A percentile compares a stretch with the other conserved stretches of the same genome.
Conservation (phyloP, 306 rosid genomes). For the Sesbania bispinosa region DNA sequence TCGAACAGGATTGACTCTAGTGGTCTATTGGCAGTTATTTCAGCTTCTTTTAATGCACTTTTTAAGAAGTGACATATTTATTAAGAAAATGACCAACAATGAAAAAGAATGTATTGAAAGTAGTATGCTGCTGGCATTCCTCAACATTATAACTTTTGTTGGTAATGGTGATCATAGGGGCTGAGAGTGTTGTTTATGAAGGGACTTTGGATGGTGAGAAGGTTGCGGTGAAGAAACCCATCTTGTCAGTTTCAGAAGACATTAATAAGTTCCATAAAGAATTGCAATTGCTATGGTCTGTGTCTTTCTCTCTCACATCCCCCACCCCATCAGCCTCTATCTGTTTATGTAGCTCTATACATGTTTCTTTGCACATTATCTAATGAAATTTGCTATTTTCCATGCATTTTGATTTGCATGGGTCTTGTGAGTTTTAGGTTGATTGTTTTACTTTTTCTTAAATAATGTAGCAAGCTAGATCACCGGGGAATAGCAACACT, state of each 20-base stretch:
- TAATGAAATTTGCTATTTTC: not conserved
- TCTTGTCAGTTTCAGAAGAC: slow-evolving; percentile 70
- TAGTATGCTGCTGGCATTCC: no score
- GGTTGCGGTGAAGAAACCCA: slow-evolving; percentile 89
- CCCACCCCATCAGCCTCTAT: not conserved
- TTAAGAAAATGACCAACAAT: no score
- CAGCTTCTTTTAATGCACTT: not conserved
- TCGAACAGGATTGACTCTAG: no score
- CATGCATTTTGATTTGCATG: not conserved
- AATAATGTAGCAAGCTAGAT: slow-evolving; percentile 61
- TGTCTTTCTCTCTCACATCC: not conserved
- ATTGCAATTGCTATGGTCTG: slow-evolving; percentile 75
- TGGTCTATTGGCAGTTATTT: not conserved
- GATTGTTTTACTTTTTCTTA: not conserved
- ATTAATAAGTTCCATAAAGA: slow-evolving; percentile 80
- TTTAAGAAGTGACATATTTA: no score
- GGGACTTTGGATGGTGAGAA: slow-evolving; percentile 64
- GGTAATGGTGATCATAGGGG: slow-evolving; percentile 45
- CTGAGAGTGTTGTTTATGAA: slow-evolving; percentile 84
- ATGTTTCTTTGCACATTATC: not conserved
- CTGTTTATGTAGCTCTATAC: not conserved
- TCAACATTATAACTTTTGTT: not conserved
- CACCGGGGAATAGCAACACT: slow-evolving; percentile 69
- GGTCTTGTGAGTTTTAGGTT: not conserved
- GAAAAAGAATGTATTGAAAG: no score